Evolutionary conservation across 176 grass and related monocot species (phyloP).

Genomic region (Saccharum officinarum): DNA sequence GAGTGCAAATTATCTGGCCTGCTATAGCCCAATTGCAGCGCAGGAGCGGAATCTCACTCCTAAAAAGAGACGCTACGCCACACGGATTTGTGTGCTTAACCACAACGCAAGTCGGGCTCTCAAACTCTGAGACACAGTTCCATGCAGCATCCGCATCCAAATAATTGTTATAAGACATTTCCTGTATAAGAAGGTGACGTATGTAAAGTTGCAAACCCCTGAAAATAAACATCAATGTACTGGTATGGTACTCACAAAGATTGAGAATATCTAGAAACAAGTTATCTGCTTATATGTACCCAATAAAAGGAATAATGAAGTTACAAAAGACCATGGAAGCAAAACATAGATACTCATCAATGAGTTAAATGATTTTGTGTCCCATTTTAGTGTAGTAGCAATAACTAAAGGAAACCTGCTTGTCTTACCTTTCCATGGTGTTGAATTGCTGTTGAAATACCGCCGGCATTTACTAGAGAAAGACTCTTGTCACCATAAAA

Average conservation of each 20-base stretch:
- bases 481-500: slow-evolving; percentile 87
- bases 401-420: neutral
- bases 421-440: slow-evolving; percentile 76
- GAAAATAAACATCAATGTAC: neutral
- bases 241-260: neutral
- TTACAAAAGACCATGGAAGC: neutral
- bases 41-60: too few relatives aligned
- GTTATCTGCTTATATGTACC: neutral
- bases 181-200: slow-evolving; percentile 37
- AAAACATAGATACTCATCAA: neutral
- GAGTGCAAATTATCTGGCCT: too few relatives aligned
- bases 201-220: neutral
- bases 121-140: slow-evolving; percentile 94
- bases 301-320: neutral
- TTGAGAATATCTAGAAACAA: neutral
- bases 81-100: slow-evolving; percentile 98
- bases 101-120: slow-evolving; percentile 77
- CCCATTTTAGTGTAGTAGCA: neutral
- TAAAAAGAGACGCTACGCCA: slow-evolving; percentile 56
- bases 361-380: neutral
- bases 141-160: slow-evolving; percentile 96
- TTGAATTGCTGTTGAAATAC: slow-evolving; percentile 87
- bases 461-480: slow-evolving; percentile 71
- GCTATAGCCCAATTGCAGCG: too few relatives aligned
- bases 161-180: slow-evolving; percentile 99